Evolutionary conservation across 306 rosid genomes (phyloP).

Genomic region (Glycine tomentella): DNA sequence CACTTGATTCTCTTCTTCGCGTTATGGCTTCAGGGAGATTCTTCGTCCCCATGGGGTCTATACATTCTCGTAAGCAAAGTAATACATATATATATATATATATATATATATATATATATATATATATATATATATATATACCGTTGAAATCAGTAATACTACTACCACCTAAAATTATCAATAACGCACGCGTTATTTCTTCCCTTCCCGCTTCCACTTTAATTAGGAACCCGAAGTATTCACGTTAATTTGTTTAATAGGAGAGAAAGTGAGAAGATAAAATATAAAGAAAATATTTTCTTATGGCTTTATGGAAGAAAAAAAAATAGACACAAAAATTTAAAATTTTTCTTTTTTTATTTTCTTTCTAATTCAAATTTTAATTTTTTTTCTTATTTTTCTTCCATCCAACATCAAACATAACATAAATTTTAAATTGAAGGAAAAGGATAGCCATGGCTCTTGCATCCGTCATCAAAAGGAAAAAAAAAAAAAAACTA

Average conservation of each 20-base stretch:
- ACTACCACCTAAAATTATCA: not conserved
- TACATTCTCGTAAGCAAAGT: not conserved
- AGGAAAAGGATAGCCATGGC: not conserved
- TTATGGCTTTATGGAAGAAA: no score
- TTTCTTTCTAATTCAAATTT: no score
- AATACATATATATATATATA: no score
- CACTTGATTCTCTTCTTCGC: constrained; percentile 23
- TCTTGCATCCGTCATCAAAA: not conserved
- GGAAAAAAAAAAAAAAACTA: not conserved
- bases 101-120: no score
- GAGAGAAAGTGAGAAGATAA: no score
- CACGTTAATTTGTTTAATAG: no score
- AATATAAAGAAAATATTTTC: no score
- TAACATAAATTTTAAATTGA: not conserved
- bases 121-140: no score
- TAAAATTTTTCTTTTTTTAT: no score
- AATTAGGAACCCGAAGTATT: not conserved
- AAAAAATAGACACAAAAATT: no score
- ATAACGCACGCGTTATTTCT: not conserved
- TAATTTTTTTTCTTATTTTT: no score
- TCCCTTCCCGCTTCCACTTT: not conserved
- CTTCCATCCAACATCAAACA: no score
- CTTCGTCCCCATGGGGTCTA: constrained; percentile 11
- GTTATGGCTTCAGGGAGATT: constrained; percentile 19
- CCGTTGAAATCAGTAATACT: not conserved